These are phyloP conservation scores for Cutaneotrichosporon daszewskae DNA, from an alignment of 1,284 basidiomycete species.

Conservation along the genomic window DNA sequence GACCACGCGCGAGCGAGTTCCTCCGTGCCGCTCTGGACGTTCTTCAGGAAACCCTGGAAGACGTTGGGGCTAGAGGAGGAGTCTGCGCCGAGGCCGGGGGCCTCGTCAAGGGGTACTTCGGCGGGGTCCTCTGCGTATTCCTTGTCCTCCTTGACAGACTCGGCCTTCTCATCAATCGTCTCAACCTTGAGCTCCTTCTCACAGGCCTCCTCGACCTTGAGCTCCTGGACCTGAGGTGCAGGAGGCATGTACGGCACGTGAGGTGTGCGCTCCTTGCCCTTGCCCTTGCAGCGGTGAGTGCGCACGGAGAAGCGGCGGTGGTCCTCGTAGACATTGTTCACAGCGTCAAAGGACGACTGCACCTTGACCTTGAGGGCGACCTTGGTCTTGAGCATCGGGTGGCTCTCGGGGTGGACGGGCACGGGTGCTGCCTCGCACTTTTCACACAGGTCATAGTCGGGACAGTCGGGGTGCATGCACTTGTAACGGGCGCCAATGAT, in stretches of 20 bases:
- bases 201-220: conserved; percentile 1
- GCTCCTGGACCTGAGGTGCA: neutral
- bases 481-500: conserved; percentile 49
- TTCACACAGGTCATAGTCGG: conserved; percentile 77
- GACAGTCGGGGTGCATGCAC: conserved; percentile 71
- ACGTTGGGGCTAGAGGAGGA: no score
- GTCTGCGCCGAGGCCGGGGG: no score
- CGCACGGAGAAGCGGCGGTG: conserved; percentile 9
- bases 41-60: no score
- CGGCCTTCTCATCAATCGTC: neutral
- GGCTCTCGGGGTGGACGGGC: conserved; percentile 63
- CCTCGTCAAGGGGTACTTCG: no score
- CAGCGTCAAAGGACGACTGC: conserved; percentile 22
- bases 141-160: neutral
- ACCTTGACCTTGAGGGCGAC: conserved; percentile 34
- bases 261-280: neutral
- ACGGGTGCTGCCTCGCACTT: conserved; percentile 75
- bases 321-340: conserved; percentile 17
- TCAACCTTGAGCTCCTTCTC: neutral
- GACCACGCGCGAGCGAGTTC: no score
- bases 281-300: no score
- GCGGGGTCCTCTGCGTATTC: neutral
- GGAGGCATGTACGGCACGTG: neutral
- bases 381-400: conserved; percentile 75
- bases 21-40: no score